phyloP scores from a whole-genome alignment of 305 asterid genomes.

The Fraxinus sp. region DNA sequence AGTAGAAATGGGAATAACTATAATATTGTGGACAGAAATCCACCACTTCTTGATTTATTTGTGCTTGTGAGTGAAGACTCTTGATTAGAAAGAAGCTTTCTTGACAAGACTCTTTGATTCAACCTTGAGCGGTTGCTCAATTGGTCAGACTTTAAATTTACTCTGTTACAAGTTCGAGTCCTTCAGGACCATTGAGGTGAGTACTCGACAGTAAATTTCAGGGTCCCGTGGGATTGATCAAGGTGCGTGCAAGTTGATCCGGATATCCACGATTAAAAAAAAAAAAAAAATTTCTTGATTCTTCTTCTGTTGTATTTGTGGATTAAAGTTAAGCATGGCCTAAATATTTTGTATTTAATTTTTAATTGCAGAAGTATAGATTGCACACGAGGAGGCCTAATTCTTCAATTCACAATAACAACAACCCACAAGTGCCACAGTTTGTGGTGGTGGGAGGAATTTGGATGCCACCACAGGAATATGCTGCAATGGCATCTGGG shows the following conservation, averaged over 20 bases:
- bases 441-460: slow-evolving; percentile 87
- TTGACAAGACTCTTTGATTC: background rate
- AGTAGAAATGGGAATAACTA: background rate
- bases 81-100: background rate
- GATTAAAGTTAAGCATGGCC: background rate
- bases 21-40: slow-evolving; percentile 7
- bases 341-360: background rate
- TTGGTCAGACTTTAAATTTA: too few species aligned
- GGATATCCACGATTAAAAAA: too few species aligned
- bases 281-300: too few species aligned
- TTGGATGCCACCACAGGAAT: slow-evolving; percentile 79
- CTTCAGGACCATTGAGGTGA: too few species aligned
- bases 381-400: slow-evolving; percentile 74
- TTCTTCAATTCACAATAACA: slow-evolving; percentile 38
- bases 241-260: too few species aligned
- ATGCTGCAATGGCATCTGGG: slow-evolving; percentile 41
- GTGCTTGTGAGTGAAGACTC: slow-evolving; percentile 24
- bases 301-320: background rate
- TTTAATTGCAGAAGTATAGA: slow-evolving; percentile 65
- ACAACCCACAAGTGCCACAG: slow-evolving; percentile 53
- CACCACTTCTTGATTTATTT: slow-evolving; percentile 14
- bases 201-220: too few species aligned
- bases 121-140: too few species aligned
- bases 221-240: too few species aligned
- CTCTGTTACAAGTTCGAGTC: too few species aligned